Evolutionary conservation across 257 asterid species (phyloP), one percentile per base, ranked within the genome.

Genomic region (Lithospermum erythrorhizon): DNA sequence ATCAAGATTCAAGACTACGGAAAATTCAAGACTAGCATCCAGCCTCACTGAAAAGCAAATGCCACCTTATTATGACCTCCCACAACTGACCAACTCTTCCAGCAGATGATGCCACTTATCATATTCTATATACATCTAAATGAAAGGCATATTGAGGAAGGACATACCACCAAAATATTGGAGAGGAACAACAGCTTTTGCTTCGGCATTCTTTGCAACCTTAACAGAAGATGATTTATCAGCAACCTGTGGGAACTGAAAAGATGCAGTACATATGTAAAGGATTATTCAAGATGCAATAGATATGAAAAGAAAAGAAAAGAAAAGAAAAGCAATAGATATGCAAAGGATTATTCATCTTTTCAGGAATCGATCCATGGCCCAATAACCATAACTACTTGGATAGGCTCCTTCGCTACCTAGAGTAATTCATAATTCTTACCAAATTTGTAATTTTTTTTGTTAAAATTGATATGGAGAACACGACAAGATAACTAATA

Each of bases 241-340:
- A 37, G 70, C 56, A 15, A 56, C 66, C 30, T 53, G 61, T 61
- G 61, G 55, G 52, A 68, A 75, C 79, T 74, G 77, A 55, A 32
- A 68, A 59, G 62, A 18, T 54, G 51, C 47, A 68, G 60, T 25
- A 51, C 11, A 35, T 45, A 49, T 22, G 57, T 17, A 2, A 16
- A 24, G 19, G 29, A 11, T 9, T 16, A 18, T 10, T 54, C 0
- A 2, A 22, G n/a, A n/a, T n/a, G n/a, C n/a, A n/a, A n/a, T n/a
- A n/a, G n/a, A n/a, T n/a, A n/a, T n/a, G n/a, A n/a, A n/a, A n/a
- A n/a, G n/a, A n/a, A n/a, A n/a, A n/a, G n/a, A n/a, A n/a, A n/a
- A n/a, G n/a, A n/a, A n/a, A n/a, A n/a, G n/a, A n/a, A n/a, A n/a
- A n/a, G 51, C 47, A 68, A 55, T 25, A 51, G 17, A 35, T 45